phyloP scores from a whole-genome alignment of 495 filamentous ascomycete species.

The Pyronema omphalodes region DNA sequence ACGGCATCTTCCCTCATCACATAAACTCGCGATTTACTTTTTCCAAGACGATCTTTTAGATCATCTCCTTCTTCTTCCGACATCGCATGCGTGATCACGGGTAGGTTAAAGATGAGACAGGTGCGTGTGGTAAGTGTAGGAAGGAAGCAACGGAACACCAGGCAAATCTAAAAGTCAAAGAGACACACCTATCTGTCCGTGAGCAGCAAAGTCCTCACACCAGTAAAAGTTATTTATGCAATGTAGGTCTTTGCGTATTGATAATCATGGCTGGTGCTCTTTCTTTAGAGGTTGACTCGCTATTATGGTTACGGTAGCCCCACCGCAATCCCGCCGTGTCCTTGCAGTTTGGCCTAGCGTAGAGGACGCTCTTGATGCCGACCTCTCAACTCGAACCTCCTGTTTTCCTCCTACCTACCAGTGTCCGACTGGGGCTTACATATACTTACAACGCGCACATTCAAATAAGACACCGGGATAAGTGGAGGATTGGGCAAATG shows the following conservation, averaged over 20 bases:
- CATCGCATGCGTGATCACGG: neutral
- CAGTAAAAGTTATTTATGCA: neutral
- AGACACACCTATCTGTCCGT: neutral
- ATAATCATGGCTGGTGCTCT: neutral
- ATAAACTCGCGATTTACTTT: neutral
- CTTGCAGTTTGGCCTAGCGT: neutral
- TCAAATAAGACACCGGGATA: neutral
- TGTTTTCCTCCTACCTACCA: too few relatives aligned
- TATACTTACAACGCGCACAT: too few relatives aligned
- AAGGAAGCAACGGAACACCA: neutral
- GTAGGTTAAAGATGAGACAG: neutral
- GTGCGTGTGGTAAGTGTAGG: neutral
- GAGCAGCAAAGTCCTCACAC: neutral
- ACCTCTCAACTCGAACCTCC: too few relatives aligned
- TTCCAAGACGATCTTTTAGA: neutral
- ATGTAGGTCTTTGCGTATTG: neutral
- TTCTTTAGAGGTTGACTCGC: neutral
- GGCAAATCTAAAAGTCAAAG: neutral
- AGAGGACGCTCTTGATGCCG: neutral
- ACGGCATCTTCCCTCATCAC: neutral
- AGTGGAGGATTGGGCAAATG: neutral
- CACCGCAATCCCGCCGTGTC: neutral
- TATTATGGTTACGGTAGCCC: neutral
- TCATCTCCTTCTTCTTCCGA: neutral
- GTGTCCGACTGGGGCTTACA: neutral